A percentile compares a stretch with the other conserved stretches of the same genome.
phyloP scores from a whole-genome alignment of 2,329 filamentous ascomycete genomes.

The Venturia asperata region DNA sequence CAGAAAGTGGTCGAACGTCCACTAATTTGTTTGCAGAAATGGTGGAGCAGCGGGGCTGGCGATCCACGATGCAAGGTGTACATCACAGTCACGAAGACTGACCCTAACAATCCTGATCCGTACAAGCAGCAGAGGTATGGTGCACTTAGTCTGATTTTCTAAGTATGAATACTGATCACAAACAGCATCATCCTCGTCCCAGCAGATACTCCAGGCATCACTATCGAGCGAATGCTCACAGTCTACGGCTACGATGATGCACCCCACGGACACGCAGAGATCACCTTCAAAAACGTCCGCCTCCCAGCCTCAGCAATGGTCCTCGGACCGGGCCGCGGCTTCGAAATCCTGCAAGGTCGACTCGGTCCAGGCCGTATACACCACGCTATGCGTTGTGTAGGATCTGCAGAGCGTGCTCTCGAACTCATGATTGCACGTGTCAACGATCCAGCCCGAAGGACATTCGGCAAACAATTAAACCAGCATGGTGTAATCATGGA shows the following conservation, averaged over 20 bases:
- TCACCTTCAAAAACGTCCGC: conserved; percentile 81
- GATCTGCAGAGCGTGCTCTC: conserved; percentile 70
- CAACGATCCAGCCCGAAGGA: conserved; percentile 84
- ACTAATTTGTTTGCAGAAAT: conserved; percentile 59
- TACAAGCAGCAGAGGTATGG: conserved; percentile 65
- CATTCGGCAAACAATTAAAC: conserved; percentile 80
- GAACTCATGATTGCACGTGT: conserved; percentile 93
- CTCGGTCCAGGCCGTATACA: conserved; percentile 94
- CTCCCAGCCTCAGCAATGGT: conserved; percentile 79
- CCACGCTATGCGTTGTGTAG: conserved; percentile 93
- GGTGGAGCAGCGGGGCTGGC: conserved; percentile 96
- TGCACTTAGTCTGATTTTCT: not conserved
- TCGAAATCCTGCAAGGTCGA: conserved; percentile 97
- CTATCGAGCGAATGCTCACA: conserved; percentile 84
- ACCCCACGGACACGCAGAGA: conserved; percentile 91
- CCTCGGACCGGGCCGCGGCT: conserved; percentile 86
- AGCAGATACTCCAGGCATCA: conserved; percentile 74
- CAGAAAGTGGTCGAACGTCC: not conserved
- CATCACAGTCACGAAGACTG: conserved; percentile 92
- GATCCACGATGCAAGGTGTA: conserved; percentile 89
- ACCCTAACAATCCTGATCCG: conserved; percentile 63
- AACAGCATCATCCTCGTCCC: conserved; percentile 84
- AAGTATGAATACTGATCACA: not conserved
- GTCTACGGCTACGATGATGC: conserved; percentile 97
- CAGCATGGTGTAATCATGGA: conserved; percentile 93